Percentiles rank a stretch among this genome's conserved stretches.
These are phyloP conservation scores for Cystobasidium sp. DNA, from an alignment of 1,284 basidiomycete species.

Conservation along the genomic window DNA sequence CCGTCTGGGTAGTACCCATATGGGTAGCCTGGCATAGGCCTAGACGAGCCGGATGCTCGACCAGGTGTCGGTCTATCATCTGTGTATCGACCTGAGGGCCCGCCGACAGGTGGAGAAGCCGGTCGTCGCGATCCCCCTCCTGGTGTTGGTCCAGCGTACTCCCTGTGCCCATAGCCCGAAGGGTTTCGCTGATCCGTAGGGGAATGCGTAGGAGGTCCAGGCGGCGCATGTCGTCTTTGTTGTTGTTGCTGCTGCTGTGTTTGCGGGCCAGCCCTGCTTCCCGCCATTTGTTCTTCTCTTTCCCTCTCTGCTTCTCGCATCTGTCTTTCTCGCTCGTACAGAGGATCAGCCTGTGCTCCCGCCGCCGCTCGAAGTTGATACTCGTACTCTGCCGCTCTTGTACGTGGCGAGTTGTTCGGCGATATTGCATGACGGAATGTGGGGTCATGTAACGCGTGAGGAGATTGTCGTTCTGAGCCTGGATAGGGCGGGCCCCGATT, in stretches of 20 bases:
- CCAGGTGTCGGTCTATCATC: slow-evolving; percentile 1
- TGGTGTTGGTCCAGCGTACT: not conserved
- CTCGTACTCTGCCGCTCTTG: slow-evolving; percentile 20
- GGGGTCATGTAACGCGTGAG: slow-evolving; percentile 9
- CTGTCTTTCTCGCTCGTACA: slow-evolving; percentile 3
- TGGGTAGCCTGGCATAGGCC: not conserved
- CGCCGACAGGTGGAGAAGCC: slow-evolving; percentile 1
- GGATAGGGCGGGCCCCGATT: not conserved
- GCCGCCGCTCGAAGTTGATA: slow-evolving; percentile 11
- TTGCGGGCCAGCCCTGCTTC: not conserved
- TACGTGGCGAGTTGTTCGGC: slow-evolving; percentile 19
- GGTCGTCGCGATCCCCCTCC: not conserved
- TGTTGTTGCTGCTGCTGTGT: slow-evolving; percentile 7
- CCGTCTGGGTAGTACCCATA: not conserved
- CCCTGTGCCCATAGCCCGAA: not conserved
- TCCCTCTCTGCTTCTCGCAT: slow-evolving; percentile 28
- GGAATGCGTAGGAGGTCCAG: not conserved
- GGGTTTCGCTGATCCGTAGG: slow-evolving; percentile 8
- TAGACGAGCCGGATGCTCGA: not conserved
- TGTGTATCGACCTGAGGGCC: not conserved
- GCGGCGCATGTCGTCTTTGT: slow-evolving; percentile 10
- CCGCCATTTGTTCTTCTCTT: not conserved
- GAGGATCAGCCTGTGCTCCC: not conserved
- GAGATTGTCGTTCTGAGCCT: slow-evolving; percentile 12
- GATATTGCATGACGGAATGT: slow-evolving; percentile 2